Conservation (phyloP, 805 yeast species). For the Candida orba region DNA sequence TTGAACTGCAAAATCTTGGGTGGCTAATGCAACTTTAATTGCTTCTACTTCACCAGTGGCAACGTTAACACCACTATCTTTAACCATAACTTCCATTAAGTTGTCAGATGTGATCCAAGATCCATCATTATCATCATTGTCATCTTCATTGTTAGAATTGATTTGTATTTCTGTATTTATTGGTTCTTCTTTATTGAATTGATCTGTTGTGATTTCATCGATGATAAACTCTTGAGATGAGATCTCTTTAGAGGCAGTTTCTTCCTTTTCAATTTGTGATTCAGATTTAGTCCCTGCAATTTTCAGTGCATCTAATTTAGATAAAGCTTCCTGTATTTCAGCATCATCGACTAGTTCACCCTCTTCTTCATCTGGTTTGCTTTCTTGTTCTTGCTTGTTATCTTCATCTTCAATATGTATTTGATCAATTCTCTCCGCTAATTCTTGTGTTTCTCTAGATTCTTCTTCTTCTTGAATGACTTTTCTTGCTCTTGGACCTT, state of each 20-base stretch:
- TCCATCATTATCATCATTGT: constrained; percentile 65
- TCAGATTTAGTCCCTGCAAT: constrained; percentile 8
- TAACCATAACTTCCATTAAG: constrained; percentile 57
- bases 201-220: no score
- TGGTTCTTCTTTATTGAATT: no score
- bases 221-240: no score
- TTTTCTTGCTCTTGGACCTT: neutral
- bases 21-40: constrained; percentile 71
- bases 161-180: neutral
- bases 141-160: constrained; percentile 26
- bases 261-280: neutral
- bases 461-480: neutral
- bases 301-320: constrained; percentile 9
- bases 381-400: no score
- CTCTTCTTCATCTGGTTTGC: constrained; percentile 10
- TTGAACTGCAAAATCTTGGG: constrained; percentile 97
- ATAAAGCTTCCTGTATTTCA: constrained; percentile 22
- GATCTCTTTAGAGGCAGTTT: neutral
- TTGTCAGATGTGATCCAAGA: constrained; percentile 96
- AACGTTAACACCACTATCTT: constrained; percentile 53
- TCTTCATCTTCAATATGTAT: constrained; percentile 9
- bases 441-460: constrained; percentile 28
- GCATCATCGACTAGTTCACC: constrained; percentile 3
- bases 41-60: constrained; percentile 25
- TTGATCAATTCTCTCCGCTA: constrained; percentile 19